Percentiles rank a stretch among this genome's conserved stretches.
Conservation (phyloP, 2,329 filamentous ascomycete genomes). For the Akanthomyces dipterigenus region DNA sequence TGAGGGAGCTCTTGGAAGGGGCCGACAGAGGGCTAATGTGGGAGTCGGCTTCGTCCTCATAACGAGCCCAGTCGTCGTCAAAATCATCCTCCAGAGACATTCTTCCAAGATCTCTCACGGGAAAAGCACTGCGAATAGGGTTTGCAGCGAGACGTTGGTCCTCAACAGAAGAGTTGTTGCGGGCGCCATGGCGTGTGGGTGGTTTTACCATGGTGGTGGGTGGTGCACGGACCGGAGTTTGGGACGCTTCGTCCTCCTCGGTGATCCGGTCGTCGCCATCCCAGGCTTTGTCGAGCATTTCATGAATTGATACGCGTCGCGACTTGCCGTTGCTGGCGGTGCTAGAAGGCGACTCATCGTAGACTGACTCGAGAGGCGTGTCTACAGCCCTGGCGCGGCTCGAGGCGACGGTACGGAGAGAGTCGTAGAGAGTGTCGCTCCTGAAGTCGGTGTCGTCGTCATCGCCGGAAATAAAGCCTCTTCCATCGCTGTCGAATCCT, state of each 20-base stretch:
- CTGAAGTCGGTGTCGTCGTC: constrained; percentile 74
- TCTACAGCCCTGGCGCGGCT: constrained; percentile 59
- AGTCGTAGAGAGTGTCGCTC: constrained; percentile 73
- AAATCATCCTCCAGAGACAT: constrained; percentile 56
- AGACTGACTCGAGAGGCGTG: constrained; percentile 71
- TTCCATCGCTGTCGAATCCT: constrained; percentile 62
- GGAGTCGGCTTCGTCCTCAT: constrained; percentile 47
- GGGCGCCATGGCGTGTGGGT: constrained; percentile 11
- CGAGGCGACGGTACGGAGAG: constrained; percentile 63
- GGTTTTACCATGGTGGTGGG: constrained; percentile 23
- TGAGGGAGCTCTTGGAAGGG: constrained; percentile 46
- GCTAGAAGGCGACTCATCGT: constrained; percentile 68
- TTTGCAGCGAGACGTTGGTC: background rate
- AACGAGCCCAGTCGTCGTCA: constrained; percentile 57
- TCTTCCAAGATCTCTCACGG: constrained; percentile 38
- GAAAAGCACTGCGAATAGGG: constrained; percentile 27
- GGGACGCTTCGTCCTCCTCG: constrained; percentile 53
- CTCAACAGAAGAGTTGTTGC: constrained; percentile 18
- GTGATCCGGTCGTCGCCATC: constrained; percentile 51
- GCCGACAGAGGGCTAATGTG: constrained; percentile 52
- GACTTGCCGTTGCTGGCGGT: constrained; percentile 46
- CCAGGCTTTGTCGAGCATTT: constrained; percentile 49
- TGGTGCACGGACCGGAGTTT: constrained; percentile 42
- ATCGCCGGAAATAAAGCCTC: constrained; percentile 59
- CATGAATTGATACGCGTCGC: constrained; percentile 52